phyloP scores from a whole-genome alignment of 108 stramenopile genomes.

The Stephanodiscus minutulus region DNA sequence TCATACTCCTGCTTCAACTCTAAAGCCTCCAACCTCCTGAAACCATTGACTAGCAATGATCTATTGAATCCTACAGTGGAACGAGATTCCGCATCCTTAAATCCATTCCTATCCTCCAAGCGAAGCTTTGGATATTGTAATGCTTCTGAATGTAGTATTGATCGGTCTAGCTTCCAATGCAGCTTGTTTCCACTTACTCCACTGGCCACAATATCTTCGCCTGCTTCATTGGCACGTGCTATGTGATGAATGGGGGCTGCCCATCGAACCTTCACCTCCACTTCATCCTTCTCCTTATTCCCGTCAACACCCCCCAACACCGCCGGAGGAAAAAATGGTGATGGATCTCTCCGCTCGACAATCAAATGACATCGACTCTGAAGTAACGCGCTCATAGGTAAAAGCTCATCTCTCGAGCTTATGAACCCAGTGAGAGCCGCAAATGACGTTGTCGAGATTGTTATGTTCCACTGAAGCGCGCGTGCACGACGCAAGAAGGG shows the following conservation, averaged over 20 bases:
- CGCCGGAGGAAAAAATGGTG: constrained; percentile 75
- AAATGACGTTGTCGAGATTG: constrained; percentile 68
- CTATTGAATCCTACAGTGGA: constrained; percentile 80
- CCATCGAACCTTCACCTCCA: constrained; percentile 56
- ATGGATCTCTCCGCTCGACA: constrained; percentile 80
- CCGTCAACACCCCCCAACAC: constrained; percentile 62
- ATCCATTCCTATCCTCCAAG: constrained; percentile 61
- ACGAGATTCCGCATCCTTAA: constrained; percentile 42
- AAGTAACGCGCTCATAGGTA: constrained; percentile 81
- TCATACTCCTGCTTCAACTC: constrained; percentile 85
- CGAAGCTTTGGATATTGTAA: constrained; percentile 79
- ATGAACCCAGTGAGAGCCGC: constrained; percentile 64
- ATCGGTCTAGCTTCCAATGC: constrained; percentile 28
- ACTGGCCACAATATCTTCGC: constrained; percentile 35
- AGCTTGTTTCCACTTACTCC: constrained; percentile 27
- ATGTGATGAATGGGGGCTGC: constrained; percentile 70
- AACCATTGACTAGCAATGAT: constrained; percentile 80
- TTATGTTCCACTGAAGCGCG: constrained; percentile 82
- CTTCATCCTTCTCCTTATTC: constrained; percentile 15
- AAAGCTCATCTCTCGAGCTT: constrained; percentile 42
- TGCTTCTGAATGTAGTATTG: constrained; percentile 44
- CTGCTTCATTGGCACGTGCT: constrained; percentile 42
- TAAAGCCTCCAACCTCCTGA: constrained; percentile 86
- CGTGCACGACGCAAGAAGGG: constrained; percentile 83
- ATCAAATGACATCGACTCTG: constrained; percentile 86